Percentiles rank a stretch among this genome's conserved stretches.
Evolutionary conservation across 2,329 filamentous ascomycete genomes (phyloP).

Genomic region (Clonostachys rosea): DNA sequence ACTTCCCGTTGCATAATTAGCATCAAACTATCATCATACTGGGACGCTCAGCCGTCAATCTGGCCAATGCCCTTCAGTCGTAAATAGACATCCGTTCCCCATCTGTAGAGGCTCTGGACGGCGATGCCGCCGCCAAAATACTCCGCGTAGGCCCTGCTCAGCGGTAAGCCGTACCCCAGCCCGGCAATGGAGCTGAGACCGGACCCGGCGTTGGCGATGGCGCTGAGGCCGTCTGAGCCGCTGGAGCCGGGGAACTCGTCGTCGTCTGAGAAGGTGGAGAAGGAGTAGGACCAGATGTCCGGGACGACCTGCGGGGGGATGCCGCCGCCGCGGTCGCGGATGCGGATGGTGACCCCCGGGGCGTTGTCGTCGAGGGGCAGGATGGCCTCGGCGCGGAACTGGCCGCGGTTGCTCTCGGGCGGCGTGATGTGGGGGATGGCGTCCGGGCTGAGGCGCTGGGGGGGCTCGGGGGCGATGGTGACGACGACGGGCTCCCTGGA

Average conservation of each 20-base stretch:
- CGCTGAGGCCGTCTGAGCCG: slow-evolving; percentile 57
- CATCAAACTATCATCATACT: neutral
- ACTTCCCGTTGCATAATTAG: neutral
- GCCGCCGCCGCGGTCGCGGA: slow-evolving; percentile 91
- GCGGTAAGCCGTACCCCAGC: slow-evolving; percentile 84
- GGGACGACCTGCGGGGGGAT: slow-evolving; percentile 80
- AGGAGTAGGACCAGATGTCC: slow-evolving; percentile 95
- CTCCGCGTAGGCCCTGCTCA: slow-evolving; percentile 91
- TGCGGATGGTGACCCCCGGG: slow-evolving; percentile 89
- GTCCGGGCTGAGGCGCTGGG: slow-evolving; percentile 19
- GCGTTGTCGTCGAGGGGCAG: slow-evolving; percentile 58
- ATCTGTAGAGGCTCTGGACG: slow-evolving; percentile 93
- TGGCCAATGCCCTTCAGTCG: slow-evolving; percentile 59
- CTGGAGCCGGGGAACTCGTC: slow-evolving; percentile 33
- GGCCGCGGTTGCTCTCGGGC: slow-evolving; percentile 29
- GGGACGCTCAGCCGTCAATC: slow-evolving; percentile 26
- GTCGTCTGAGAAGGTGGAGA: slow-evolving; percentile 82
- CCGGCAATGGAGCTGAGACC: slow-evolving; percentile 85
- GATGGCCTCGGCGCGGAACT: slow-evolving; percentile 41
- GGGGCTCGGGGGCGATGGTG: slow-evolving; percentile 74
- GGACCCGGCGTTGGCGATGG: slow-evolving; percentile 66
- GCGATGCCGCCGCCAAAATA: slow-evolving; percentile 96
- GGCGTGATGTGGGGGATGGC: slow-evolving; percentile 18
- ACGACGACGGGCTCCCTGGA: slow-evolving; percentile 81
- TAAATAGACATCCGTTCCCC: slow-evolving; percentile 73